Evolutionary conservation across 305 asterid species (phyloP), one percentile per base, ranked within the genome.

Genomic region (Solanum chacoense): DNA sequence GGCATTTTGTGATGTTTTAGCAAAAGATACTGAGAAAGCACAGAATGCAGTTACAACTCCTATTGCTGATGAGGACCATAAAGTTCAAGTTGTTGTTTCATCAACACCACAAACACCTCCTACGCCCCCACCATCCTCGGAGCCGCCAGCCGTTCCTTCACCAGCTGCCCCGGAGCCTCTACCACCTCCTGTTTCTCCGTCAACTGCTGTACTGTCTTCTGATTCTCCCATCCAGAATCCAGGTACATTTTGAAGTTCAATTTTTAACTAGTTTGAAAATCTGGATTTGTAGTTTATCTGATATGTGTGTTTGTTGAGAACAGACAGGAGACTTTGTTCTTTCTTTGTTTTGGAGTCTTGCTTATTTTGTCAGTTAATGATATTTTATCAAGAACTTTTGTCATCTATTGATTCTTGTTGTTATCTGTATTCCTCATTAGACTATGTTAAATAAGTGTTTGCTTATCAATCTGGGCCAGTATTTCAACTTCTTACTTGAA

Each of bases 1-100:
- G 88, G 98, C 98, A 29, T 94, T 94, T 87, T 94, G 98, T 89
- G 98, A 94, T 91, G 95, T 92, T 55, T 91, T 95, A 73, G 96
- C 96, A 24, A 94, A 92, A 90, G 98, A 95, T 90, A 93, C 91
- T 91, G 95, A 94, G 6, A 95, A 93, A 88, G 87, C 91, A 38
- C 91, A 91, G 63, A 85, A 91, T 9, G 80, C 42, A 22, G 85
- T 78, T 11, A 86, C 89, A 40, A 92, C 93, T 88, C 91, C 93
- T 88, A 88, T 73, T 89, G 89, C 85, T 72, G 92, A 91, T 36
- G 93, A 93, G 91, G 93, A 71, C 20, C 89, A 91, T n/a, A 88
- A 89, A 88, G 89, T 87, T 37, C 85, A n/a, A 37, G 85, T 45
- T 37, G 85, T 24, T 74, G 93, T 91, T n/a, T 26, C 92, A 55